Evolutionary conservation across 768 basidiomycete genomes (phyloP).

Genomic region (Kwoniella mangroviensis): DNA sequence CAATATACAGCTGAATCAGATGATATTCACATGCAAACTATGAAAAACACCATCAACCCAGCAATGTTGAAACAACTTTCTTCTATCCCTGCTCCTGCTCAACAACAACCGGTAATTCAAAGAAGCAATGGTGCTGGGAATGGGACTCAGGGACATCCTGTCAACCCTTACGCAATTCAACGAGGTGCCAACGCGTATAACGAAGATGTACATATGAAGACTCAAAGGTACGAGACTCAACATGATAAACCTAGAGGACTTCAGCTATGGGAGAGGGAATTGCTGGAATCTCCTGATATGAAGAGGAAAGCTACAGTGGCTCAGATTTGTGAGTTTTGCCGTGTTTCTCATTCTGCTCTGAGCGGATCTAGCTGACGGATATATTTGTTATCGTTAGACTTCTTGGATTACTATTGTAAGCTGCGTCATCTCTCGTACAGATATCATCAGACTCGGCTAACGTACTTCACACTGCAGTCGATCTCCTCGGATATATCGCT

Average conservation of each 20-base stretch:
- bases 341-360: background rate
- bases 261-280: slow-evolving; percentile 80
- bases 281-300: slow-evolving; percentile 83
- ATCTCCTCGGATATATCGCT: slow-evolving; percentile 85
- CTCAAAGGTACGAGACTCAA: slow-evolving; percentile 42
- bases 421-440: background rate
- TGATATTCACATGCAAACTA: slow-evolving; percentile 80
- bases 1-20: slow-evolving; percentile 34
- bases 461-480: slow-evolving; percentile 60
- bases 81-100: slow-evolving; percentile 26
- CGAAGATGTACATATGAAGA: slow-evolving; percentile 57
- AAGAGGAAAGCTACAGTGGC: slow-evolving; percentile 95
- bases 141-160: slow-evolving; percentile 13
- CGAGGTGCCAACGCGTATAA: slow-evolving; percentile 25
- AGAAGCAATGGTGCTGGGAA: background rate
- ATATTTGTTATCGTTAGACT: slow-evolving; percentile 62
- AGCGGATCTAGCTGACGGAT: background rate
- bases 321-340: slow-evolving; percentile 73
- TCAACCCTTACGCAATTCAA: slow-evolving; percentile 34
- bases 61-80: slow-evolving; percentile 51
- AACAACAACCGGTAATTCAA: slow-evolving; percentile 17
- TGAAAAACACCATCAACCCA: slow-evolving; percentile 61
- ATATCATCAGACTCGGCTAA: too few species aligned
- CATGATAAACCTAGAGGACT: slow-evolving; percentile 44
- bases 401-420: slow-evolving; percentile 90